phyloP scores from a whole-genome alignment of 2,329 filamentous ascomycete species.

The Aspergillus terreus region DNA sequence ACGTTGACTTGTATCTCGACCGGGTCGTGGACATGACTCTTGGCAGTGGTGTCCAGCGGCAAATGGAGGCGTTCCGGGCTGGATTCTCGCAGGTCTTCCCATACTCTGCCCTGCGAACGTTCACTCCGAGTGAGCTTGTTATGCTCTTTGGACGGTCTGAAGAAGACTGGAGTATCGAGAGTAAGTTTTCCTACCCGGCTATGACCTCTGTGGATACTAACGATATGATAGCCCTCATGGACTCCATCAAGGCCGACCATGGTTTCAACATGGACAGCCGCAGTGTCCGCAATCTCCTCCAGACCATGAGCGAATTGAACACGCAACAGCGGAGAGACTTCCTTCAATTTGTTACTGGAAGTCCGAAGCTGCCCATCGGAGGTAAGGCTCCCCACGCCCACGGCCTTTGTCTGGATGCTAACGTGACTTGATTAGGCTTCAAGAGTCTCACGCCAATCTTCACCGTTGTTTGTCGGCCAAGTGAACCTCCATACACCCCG shows the following conservation, averaged over 20 bases:
- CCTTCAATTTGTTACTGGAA: constrained; percentile 95
- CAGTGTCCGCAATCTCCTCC: constrained; percentile 87
- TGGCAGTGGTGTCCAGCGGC: constrained; percentile 78
- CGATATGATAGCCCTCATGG: constrained; percentile 69
- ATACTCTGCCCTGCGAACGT: constrained; percentile 85
- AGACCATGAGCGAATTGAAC: constrained; percentile 87
- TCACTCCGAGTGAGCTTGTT: constrained; percentile 91
- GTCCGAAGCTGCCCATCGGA: constrained; percentile 95
- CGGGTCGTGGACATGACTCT: constrained; percentile 89
- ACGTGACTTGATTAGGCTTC: constrained; percentile 63
- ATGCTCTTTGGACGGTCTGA: constrained; percentile 90
- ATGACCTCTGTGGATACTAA: constrained; percentile 20
- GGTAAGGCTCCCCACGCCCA: constrained; percentile 54
- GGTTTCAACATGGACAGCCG: constrained; percentile 98
- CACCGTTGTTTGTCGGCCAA: constrained; percentile 98
- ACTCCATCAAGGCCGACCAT: constrained; percentile 97
- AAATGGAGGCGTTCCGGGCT: constrained; percentile 83
- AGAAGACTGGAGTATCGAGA: constrained; percentile 97
- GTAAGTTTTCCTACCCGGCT: constrained; percentile 53
- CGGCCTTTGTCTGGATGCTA: constrained; percentile 22
- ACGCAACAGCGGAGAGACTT: constrained; percentile 79
- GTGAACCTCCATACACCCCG: constrained; percentile 84
- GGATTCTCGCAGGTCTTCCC: constrained; percentile 97
- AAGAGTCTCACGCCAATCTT: constrained; percentile 97
- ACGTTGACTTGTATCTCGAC: constrained; percentile 84